These are phyloP conservation scores for Verbena officinalis DNA, from an alignment of 257 asterid species.

Conservation along the genomic window DNA sequence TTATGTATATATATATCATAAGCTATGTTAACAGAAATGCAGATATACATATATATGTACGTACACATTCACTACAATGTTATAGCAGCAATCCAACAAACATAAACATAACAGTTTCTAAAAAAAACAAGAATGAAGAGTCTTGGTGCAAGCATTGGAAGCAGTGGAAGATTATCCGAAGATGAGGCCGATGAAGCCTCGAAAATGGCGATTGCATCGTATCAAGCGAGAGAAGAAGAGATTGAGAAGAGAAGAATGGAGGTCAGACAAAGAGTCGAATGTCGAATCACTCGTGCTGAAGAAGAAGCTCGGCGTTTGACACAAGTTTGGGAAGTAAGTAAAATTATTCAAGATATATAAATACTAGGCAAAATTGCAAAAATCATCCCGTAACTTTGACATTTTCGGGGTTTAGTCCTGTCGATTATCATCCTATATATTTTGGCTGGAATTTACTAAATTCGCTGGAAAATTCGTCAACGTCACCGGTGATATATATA, in stretches of 20 bases:
- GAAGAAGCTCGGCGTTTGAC: slow-evolving; percentile 72
- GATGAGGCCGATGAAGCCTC: slow-evolving; percentile 64
- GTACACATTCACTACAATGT: neutral
- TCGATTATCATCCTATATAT: too few species aligned
- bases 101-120: neutral
- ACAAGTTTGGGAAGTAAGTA: slow-evolving; percentile 75
- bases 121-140: slow-evolving; percentile 44
- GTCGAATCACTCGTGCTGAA: slow-evolving; percentile 74
- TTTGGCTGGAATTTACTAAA: too few species aligned
- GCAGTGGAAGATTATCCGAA: slow-evolving; percentile 61
- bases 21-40: neutral
- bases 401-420: too few species aligned
- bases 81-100: neutral
- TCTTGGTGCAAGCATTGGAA: slow-evolving; percentile 54
- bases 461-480: too few species aligned
- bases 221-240: slow-evolving; percentile 79
- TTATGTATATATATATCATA: neutral
- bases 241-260: slow-evolving; percentile 78
- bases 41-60: slow-evolving; percentile 18
- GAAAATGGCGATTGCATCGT: slow-evolving; percentile 61
- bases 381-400: too few species aligned
- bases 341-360: too few species aligned
- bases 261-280: slow-evolving; percentile 66
- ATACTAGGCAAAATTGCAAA: too few species aligned
- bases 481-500: too few species aligned